Conservation (phyloP, 2,329 filamentous ascomycete genomes). For the Colletotrichum lini region DNA sequence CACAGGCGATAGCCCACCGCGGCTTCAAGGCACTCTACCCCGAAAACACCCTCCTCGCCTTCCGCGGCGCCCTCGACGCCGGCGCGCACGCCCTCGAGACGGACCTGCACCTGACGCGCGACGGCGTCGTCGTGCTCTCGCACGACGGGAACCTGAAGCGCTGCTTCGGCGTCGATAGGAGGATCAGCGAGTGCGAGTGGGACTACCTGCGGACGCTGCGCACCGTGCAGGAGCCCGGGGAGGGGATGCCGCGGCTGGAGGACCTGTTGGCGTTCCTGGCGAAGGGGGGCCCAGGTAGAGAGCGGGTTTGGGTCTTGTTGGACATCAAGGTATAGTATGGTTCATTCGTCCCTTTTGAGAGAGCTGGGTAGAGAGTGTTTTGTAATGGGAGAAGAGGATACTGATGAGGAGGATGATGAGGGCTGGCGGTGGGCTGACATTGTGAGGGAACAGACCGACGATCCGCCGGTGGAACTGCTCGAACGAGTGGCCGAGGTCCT, state of each 20-base stretch:
- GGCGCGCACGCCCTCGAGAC: slow-evolving; percentile 90
- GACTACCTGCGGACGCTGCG: slow-evolving; percentile 76
- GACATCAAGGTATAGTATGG: slow-evolving; percentile 81
- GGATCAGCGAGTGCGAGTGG: slow-evolving; percentile 84
- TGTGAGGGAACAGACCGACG: slow-evolving; percentile 68
- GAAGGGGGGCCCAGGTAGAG: slow-evolving; percentile 71
- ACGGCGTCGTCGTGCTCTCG: slow-evolving; percentile 87
- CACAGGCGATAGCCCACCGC: slow-evolving; percentile 83
- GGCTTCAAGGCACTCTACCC: slow-evolving; percentile 84
- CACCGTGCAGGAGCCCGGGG: slow-evolving; percentile 77
- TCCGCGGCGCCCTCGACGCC: slow-evolving; percentile 79
- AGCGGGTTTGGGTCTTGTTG: slow-evolving; percentile 84
- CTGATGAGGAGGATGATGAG: neutral
- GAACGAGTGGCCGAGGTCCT: slow-evolving; percentile 76
- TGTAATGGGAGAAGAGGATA: neutral
- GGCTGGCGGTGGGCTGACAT: slow-evolving; percentile 5
- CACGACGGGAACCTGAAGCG: slow-evolving; percentile 85
- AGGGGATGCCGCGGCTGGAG: slow-evolving; percentile 79
- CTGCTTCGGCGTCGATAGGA: slow-evolving; percentile 83
- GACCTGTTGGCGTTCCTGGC: slow-evolving; percentile 83
- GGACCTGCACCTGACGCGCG: slow-evolving; percentile 86
- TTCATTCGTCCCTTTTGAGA: neutral
- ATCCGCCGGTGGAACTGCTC: slow-evolving; percentile 80
- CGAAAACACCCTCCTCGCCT: slow-evolving; percentile 89
- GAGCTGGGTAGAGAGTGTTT: too few relatives aligned